Evolutionary conservation across 148 eudicot species (phyloP), one percentile per base, ranked within the genome.

Genomic region (Heliamphora exappendiculata): DNA sequence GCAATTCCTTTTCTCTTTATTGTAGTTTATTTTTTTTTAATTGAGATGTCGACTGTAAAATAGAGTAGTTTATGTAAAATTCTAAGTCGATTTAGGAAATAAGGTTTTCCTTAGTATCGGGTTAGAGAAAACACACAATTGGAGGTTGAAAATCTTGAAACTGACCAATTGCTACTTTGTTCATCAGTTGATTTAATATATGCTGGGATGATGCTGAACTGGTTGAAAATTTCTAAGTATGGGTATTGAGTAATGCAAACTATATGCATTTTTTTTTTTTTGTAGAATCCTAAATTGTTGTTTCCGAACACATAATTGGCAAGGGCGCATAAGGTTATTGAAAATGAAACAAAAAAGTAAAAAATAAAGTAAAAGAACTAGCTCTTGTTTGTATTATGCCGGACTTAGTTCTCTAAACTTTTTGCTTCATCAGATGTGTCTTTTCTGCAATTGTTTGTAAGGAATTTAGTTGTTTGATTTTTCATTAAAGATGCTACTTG

Each of bases 101-200:
- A n/a, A n/a, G n/a, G n/a, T n/a, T n/a, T n/a, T n/a, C n/a, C n/a
- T n/a, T n/a, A n/a, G n/a, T n/a, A n/a, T n/a, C n/a, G n/a, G n/a
- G n/a, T 42, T 68, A n/a, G 31, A 45, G 51, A 9, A 68, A 24
- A 42, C 44, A 28, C 14, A 22, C 22, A 20, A 44, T 44, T 68
- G 34, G 72, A 36, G 34, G 34, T 60, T 60, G 66, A 60, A 60
- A 28, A 17, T 60, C 44, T 68, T 68, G 50, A 42, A 68, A 68
- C 13, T 42, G 51, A 44, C 2, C 33, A 68, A 11, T 7, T 60
- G 7, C 39, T 7, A 9, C 37, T 19, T 28, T 60, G 12, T 58
- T 58, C 12, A 2, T 26, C 8, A 12, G 16, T 24, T 28, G 2
- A 58, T 53, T 5, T 53, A 17, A 53, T 17, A 17, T 17, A 17